Evolutionary conservation across 164 flowering plant genomes (phyloP).

Genomic region (Houttuynia cordata): DNA sequence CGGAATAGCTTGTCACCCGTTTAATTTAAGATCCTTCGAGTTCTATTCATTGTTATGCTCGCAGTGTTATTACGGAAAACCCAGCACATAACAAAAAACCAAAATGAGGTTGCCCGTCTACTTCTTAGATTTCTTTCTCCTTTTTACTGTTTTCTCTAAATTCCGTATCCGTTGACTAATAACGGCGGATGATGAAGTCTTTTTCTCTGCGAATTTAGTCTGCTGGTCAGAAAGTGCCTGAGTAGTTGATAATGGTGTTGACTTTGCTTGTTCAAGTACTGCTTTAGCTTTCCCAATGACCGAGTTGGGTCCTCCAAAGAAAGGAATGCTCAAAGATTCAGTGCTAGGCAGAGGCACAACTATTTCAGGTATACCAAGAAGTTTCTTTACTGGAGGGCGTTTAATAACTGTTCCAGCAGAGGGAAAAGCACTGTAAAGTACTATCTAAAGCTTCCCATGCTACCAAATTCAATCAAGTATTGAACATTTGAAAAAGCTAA

Average conservation of each 20-base stretch:
- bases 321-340: neutral
- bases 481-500: too few species aligned
- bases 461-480: too few species aligned
- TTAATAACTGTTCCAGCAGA: slow-evolving; percentile 8
- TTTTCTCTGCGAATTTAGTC: neutral
- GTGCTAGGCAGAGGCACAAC: slow-evolving; percentile 6
- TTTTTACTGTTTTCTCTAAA: slow-evolving; percentile 13
- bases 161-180: slow-evolving; percentile 9
- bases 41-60: too few species aligned
- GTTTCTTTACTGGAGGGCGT: slow-evolving; percentile 10
- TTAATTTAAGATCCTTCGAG: too few species aligned
- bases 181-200: slow-evolving; percentile 8
- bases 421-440: neutral
- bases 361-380: slow-evolving; percentile 11
- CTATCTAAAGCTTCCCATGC: too few species aligned
- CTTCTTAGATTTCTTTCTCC: slow-evolving; percentile 10
- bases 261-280: neutral
- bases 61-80: too few species aligned
- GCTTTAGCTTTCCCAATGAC: slow-evolving; percentile 1
- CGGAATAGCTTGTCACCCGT: too few species aligned
- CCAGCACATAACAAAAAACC: neutral
- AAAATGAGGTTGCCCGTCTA: neutral
- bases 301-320: slow-evolving; percentile 5
- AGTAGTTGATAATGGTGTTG: slow-evolving; percentile 3
- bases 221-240: neutral